Conservation (phyloP, 2,329 filamentous ascomycete genomes). For the Chaetomium globosum region DNA sequence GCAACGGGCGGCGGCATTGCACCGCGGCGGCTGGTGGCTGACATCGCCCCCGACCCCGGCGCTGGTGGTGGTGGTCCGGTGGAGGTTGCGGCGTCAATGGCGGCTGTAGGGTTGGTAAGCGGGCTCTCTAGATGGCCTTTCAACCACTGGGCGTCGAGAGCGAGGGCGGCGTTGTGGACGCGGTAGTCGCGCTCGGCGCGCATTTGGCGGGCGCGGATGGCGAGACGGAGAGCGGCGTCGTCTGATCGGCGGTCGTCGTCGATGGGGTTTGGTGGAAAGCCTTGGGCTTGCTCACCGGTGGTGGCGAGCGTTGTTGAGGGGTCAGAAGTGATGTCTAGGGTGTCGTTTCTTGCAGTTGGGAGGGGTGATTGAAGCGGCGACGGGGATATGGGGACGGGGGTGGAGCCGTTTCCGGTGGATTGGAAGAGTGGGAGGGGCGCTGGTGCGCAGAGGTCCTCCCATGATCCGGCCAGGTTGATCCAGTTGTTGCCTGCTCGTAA, state of each 20-base stretch:
- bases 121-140: conserved; percentile 40
- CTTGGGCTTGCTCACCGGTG: conserved; percentile 59
- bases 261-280: conserved; percentile 64
- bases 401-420: conserved; percentile 20
- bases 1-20: neutral
- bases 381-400: conserved; percentile 16
- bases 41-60: neutral
- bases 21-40: neutral
- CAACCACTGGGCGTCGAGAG: conserved; percentile 31
- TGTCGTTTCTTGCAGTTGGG: conserved; percentile 32
- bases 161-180: conserved; percentile 32
- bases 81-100: neutral
- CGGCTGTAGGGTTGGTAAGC: neutral
- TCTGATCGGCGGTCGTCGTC: conserved; percentile 69
- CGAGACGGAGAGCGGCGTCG: conserved; percentile 65
- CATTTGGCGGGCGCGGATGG: conserved; percentile 63
- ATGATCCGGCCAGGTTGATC: conserved; percentile 65
- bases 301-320: conserved; percentile 17
- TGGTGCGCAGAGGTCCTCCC: conserved; percentile 71
- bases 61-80: neutral
- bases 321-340: neutral
- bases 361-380: conserved; percentile 37
- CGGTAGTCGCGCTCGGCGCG: conserved; percentile 58
- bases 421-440: conserved; percentile 52
- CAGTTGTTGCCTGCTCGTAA: conserved; percentile 69